These are phyloP conservation scores for Fusarium zealandicum DNA, from an alignment of 2,329 filamentous ascomycete species.

Conservation along the genomic window DNA sequence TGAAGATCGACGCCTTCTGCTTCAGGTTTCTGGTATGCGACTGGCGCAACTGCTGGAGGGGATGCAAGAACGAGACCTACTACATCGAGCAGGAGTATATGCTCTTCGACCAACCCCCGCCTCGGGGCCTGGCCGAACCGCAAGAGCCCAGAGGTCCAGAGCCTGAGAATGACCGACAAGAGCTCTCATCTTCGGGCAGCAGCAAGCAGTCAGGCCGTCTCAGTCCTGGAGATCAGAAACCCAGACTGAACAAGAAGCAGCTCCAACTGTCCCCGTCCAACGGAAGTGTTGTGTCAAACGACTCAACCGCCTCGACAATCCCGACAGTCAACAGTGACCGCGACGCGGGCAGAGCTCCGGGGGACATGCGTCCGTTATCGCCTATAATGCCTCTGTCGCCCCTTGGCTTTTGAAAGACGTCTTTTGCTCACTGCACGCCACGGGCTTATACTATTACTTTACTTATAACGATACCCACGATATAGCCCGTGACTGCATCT, in stretches of 20 bases:
- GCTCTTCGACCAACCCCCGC: conserved; percentile 65
- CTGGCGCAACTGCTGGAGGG: conserved; percentile 97
- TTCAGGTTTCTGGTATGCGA: conserved; percentile 96
- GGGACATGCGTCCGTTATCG: conserved; percentile 64
- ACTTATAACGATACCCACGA: conserved; percentile 14
- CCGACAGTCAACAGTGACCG: conserved; percentile 55
- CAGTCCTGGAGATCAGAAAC: conserved; percentile 34
- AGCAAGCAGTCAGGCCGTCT: conserved; percentile 57
- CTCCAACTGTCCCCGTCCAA: conserved; percentile 51
- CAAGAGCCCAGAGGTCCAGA: conserved; percentile 41
- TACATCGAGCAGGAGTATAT: conserved; percentile 75
- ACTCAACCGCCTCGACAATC: conserved; percentile 54
- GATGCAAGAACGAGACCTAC: conserved; percentile 87
- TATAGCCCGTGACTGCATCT: conserved; percentile 24
- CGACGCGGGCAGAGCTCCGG: conserved; percentile 39
- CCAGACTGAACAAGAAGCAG: conserved; percentile 54
- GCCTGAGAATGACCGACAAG: conserved; percentile 36
- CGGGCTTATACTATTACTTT: conserved; percentile 5
- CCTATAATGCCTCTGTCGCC: conserved; percentile 72
- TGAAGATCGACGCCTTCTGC: conserved; percentile 94
- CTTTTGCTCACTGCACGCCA: conserved; percentile 7
- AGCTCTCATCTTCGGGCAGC: conserved; percentile 68
- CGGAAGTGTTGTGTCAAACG: conserved; percentile 53
- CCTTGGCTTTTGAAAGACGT: conserved; percentile 58
- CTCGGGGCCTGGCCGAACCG: conserved; percentile 54